Conservation (phyloP, 2,329 filamentous ascomycete genomes). For the Nemania abortiva region DNA sequence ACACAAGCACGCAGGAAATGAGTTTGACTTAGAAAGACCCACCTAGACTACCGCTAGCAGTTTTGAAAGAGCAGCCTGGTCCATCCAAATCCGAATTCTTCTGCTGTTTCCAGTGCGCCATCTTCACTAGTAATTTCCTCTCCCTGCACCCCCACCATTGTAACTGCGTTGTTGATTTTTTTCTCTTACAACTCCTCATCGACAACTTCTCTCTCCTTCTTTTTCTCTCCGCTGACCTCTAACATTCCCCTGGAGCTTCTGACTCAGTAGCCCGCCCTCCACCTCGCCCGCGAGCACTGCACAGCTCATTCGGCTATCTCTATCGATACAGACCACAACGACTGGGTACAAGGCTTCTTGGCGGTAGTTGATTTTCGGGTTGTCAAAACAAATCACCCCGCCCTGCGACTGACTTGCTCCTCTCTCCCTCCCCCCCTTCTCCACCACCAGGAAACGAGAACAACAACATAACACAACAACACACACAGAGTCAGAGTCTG, state of each 20-base stretch:
- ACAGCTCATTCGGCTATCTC: slow-evolving; percentile 10
- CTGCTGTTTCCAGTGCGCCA: slow-evolving; percentile 46
- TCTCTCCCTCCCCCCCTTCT: slow-evolving; percentile 35
- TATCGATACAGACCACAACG: slow-evolving; percentile 5
- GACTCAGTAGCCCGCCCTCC: neutral
- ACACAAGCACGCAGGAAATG: slow-evolving; percentile 5
- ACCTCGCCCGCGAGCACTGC: slow-evolving; percentile 3
- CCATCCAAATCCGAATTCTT: slow-evolving; percentile 46
- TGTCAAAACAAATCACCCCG: slow-evolving; percentile 52
- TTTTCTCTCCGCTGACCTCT: slow-evolving; percentile 25
- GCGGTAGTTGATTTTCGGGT: slow-evolving; percentile 36
- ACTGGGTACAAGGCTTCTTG: slow-evolving; percentile 28
- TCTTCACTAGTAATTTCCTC: slow-evolving; percentile 47
- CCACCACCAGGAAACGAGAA: slow-evolving; percentile 39
- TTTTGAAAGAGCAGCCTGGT: slow-evolving; percentile 47
- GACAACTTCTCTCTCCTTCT: slow-evolving; percentile 26
- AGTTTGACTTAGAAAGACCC: slow-evolving; percentile 23
- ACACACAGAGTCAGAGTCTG: slow-evolving; percentile 24
- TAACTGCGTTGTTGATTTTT: slow-evolving; percentile 35
- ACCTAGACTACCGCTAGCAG: slow-evolving; percentile 41
- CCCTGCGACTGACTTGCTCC: slow-evolving; percentile 48
- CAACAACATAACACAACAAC: slow-evolving; percentile 10
- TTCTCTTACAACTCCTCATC: slow-evolving; percentile 18
- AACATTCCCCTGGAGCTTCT: slow-evolving; percentile 5
- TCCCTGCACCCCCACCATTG: slow-evolving; percentile 29